Base-by-base conservation (phyloP, 2,329 filamentous ascomycete species). In the Paramyrothecium sp. region DNA sequence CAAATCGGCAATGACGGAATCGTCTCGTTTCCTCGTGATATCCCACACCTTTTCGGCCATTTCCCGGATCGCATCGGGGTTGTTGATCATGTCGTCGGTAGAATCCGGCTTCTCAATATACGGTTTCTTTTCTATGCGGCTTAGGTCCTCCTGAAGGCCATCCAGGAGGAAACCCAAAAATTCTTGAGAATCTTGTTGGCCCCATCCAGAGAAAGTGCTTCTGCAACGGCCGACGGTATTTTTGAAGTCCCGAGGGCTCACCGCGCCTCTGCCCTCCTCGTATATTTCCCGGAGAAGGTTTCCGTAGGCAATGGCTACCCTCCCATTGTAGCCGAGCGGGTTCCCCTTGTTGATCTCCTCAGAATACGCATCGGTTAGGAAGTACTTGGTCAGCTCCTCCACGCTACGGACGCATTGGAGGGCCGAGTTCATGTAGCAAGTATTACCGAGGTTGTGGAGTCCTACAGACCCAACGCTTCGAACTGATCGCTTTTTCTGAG, bases 401-500 rank as follows among this genome's bases (percentile, higher is more conserved):
- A 97, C 92, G 65, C 91, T 96, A 53, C 94, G 88, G 54, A 99
- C 86, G 71, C 95, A 99, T 71, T 99, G 95, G 55, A 98, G 80
- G 11, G 95, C 95, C 21, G 94, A 97, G 73, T 98, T 98, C 93
- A 98, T 97, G 76, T 99, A 99, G 75, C 95, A 99, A 0, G 95
- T 98, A 68, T 99, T 99, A 52, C 95, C 95, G 16, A 99, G 78
- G 68, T 99, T 99, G 61, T 85, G 87, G 54, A 99, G 78, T 34
- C 95, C 95, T 47, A 93, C 90, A 46, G 88, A 89, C 33, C 95
- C 95, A 34, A 87, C 75, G 13, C 86, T 85, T 60, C 87, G 86
- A 11, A 90, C 90, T 44, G 87, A 84, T 63, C 86, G 87, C 63
- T 87, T 89, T 61, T 86, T 87, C 59, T 88, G 85, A 8, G 83